Evolutionary conservation across 495 filamentous ascomycete genomes (phyloP).

Genomic region (Pyronema omphalodes): DNA sequence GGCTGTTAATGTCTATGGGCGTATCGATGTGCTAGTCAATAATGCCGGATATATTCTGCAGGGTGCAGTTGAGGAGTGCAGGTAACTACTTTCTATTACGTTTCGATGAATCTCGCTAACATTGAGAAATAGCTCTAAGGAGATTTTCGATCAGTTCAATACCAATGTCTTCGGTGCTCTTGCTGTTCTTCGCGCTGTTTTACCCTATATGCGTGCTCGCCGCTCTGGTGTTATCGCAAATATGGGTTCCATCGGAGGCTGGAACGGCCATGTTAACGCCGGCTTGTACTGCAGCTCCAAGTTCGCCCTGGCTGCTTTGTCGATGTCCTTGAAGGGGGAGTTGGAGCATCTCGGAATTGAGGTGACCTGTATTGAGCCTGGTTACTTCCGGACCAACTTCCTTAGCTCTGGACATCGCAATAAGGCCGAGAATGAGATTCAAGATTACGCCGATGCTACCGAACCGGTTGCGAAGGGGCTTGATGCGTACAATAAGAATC

Average conservation of each 20-base stretch:
- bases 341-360: conserved; percentile 30
- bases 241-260: conserved; percentile 25
- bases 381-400: conserved; percentile 22
- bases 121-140: conserved; percentile 14
- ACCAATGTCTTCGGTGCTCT: conserved; percentile 33
- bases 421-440: conserved; percentile 13
- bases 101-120: background rate
- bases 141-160: conserved; percentile 25
- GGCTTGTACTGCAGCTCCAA: conserved; percentile 32
- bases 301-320: conserved; percentile 28
- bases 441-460: conserved; percentile 19
- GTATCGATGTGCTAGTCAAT: conserved; percentile 34
- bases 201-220: conserved; percentile 32
- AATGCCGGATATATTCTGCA: conserved; percentile 31
- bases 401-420: conserved; percentile 23
- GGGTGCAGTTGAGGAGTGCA: conserved; percentile 31
- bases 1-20: conserved; percentile 25
- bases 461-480: conserved; percentile 12
- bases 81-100: conserved; percentile 9
- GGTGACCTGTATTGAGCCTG: conserved; percentile 32
- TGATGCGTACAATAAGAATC: conserved; percentile 13
- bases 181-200: conserved; percentile 28
- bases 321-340: conserved; percentile 28
- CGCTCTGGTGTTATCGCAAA: conserved; percentile 29
- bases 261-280: conserved; percentile 11